Base-by-base conservation (phyloP, 495 filamentous ascomycete species). In the Aspergillus sclerotiicarbonarius region DNA sequence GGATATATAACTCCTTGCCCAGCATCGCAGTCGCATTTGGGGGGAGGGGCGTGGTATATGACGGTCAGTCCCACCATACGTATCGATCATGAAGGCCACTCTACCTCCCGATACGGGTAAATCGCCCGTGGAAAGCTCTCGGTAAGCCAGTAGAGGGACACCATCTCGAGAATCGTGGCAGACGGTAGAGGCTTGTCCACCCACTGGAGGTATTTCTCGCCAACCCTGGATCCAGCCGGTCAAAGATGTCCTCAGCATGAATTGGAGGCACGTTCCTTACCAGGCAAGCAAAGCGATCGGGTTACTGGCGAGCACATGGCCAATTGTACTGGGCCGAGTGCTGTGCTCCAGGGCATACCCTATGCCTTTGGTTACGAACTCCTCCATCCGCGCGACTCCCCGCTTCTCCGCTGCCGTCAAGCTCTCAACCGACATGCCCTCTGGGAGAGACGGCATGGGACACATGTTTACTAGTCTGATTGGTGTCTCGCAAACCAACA, bases 171-270 rank as follows among this genome's bases (percentile, higher is more conserved):
- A 30, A 90, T 86, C 4, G 69, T 76, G n/a, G 86, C 72, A 3
- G 80, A 52, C 6, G 75, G 47, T 1, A 84, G 77, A 8, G 78
- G 69, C 2, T 71, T 67, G 57, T 89, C 85, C 6, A 76, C 72
- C 87, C 87, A 89, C 37, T 81, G 77, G 18, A 87, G 58, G 60
- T 83, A 82, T 62, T 90, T 90, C 67, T 90, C 87, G n/a, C 83
- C 86, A 50, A 87, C 70, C 84, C 82, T 84, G 51, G 6, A 30
- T 31, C 15, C 29, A 6, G 30, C 21, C 18, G 18, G 44, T 31
- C 6, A 35, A 30, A 19, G 30, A 41, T 39, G 18, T 9, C 8
- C 9, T 2, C 9, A 9, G 8, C 9, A 35, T 9, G 33, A 7
- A 35, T 9, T 35, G 8, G 33, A 13, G 33, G 33, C 8, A 13